Percentiles rank a stretch among this genome's conserved stretches.
Conservation (phyloP, 2,329 filamentous ascomycete species). For the Myriosclerotinia curreyana region DNA sequence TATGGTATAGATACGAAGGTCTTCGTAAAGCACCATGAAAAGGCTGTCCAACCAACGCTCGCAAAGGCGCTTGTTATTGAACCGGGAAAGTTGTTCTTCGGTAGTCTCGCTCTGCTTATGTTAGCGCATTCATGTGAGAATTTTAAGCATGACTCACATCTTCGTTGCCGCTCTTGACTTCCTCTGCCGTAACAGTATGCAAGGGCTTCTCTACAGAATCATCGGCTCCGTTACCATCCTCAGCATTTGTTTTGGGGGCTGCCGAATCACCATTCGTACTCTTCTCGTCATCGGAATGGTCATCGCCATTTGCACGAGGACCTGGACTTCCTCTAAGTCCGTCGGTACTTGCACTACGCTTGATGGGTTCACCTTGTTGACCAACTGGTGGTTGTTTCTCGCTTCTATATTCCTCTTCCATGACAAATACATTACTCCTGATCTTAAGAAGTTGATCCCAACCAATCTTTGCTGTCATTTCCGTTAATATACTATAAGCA, state of each 20-base stretch:
- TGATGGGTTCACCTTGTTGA: conserved; percentile 44
- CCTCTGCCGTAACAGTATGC: conserved; percentile 72
- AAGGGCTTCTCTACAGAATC: conserved; percentile 70
- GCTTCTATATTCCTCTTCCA: conserved; percentile 97
- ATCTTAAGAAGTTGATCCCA: conserved; percentile 97
- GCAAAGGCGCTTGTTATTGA: conserved; percentile 95
- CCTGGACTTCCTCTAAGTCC: conserved; percentile 70
- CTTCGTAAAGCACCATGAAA: conserved; percentile 99
- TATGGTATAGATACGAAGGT: conserved; percentile 96
- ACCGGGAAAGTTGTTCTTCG: conserved; percentile 76
- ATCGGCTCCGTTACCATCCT: conserved; percentile 33
- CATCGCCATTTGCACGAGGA: conserved; percentile 46
- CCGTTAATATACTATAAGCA: conserved; percentile 89
- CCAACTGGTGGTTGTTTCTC: conserved; percentile 67
- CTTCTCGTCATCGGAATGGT: conserved; percentile 38
- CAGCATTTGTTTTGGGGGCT: conserved; percentile 31
- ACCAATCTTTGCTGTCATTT: conserved; percentile 93
- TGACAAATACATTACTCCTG: conserved; percentile 95
- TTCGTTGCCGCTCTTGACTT: conserved; percentile 72
- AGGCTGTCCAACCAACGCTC: conserved; percentile 98
- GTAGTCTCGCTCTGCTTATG: conserved; percentile 55
- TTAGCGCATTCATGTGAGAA: conserved; percentile 34
- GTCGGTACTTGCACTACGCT: conserved; percentile 75
- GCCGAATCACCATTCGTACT: conserved; percentile 37
- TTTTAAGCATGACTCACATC: conserved; percentile 51